Conservation (phyloP, 228 moss, liverwort and hornwort species). For the Sphagnum magellanicum region DNA sequence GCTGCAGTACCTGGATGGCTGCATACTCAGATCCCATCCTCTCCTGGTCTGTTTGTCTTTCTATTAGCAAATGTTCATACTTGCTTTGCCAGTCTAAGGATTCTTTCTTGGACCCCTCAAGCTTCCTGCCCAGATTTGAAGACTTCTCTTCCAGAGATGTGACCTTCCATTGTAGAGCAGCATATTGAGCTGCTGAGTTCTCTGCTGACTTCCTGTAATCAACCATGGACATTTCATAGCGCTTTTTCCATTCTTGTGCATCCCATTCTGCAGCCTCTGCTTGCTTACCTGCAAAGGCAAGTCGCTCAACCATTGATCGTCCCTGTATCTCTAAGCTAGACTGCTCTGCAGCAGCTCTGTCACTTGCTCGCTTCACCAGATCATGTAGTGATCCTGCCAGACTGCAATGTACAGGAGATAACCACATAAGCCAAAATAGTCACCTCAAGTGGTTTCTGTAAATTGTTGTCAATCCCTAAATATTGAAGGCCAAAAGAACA, state of each 20-base stretch:
- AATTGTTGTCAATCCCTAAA: too few relatives aligned
- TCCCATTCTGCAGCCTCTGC: conserved; percentile 58
- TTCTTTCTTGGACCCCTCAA: conserved; percentile 54
- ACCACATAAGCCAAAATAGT: neutral
- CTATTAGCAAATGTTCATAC: conserved; percentile 38
- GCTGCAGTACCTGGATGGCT: conserved; percentile 25
- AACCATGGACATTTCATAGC: conserved; percentile 40
- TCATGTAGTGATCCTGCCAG: conserved; percentile 64
- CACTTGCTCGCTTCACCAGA: conserved; percentile 58
- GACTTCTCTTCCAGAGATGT: conserved; percentile 54
- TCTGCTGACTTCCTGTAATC: conserved; percentile 49
- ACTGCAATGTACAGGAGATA: conserved; percentile 27
- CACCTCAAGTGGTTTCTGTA: too few relatives aligned
- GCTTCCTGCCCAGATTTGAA: conserved; percentile 21
- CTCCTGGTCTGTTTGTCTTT: conserved; percentile 48
- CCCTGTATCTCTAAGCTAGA: conserved; percentile 49
- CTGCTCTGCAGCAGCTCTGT: conserved; percentile 46
- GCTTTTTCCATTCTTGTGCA: conserved; percentile 74
- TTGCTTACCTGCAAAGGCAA: conserved; percentile 58
- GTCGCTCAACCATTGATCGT: conserved; percentile 56
- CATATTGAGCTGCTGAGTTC: conserved; percentile 46
- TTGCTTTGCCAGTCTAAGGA: conserved; percentile 54
- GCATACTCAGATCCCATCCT: conserved; percentile 46
- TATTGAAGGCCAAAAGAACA: neutral
- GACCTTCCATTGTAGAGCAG: conserved; percentile 48